Evolutionary conservation across 805 yeast species (phyloP), one percentile per base, ranked within the genome.

Genomic region (Candida montana): DNA sequence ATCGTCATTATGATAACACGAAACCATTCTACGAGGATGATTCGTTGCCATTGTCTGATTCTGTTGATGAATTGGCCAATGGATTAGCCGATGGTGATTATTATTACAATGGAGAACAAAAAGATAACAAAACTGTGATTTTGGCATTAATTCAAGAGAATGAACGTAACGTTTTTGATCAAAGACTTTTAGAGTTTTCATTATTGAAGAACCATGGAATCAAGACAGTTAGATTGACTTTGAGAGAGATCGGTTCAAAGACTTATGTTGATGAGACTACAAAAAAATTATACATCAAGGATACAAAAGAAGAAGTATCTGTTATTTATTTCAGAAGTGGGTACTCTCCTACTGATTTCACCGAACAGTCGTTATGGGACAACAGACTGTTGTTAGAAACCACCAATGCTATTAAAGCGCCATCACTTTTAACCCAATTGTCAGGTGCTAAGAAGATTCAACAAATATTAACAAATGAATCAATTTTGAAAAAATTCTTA

Each of bases 361-460:
- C 74, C 2, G 50, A 68, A 29, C 81, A 77, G 18, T 62, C 59
- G 19, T 78, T 86, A 28, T 93, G 99, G 99, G 74, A 72, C 12
- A 82, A 85, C 10, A 74, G 99, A 55, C 67, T 77, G 20, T 55
- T 67, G 18, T 68, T 93, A 41, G 99, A 93, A 58, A 69, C 75
- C 8, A 74, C 90, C 10, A 60, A 69, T 39, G 95, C 98, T 2
- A 82, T 93, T 46, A 90, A 93, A 61, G 91, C 96, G 47, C 99
- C 99, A 2, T 81, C 93, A 4, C 66, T 91, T 24, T 65, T 87
- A 45, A 87, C 95, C 2, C 99, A 93, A 63, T 69, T 93, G 44
- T 77, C 95, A 18, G 99, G 99, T 1, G 80, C 95, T 16, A 93
- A 93, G 57, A 93, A 93, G 62, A 74, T 93, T 39, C 99, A 93